Evolutionary conservation across 1,139 yeast species (phyloP).

Genomic region (Hyphopichia wangnamkhiaoensis): DNA sequence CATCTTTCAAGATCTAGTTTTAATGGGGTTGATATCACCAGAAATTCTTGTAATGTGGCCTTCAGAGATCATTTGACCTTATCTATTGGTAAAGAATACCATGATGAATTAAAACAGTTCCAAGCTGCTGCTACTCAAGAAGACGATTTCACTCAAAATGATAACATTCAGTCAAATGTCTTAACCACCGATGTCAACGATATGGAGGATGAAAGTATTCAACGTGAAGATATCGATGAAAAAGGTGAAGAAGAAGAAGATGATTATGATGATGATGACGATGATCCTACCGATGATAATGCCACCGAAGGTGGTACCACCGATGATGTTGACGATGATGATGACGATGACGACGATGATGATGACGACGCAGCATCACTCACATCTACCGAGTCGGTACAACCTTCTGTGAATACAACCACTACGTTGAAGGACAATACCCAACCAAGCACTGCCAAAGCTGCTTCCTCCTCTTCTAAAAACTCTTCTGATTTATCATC

Average conservation of each 20-base stretch:
- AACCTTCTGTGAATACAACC: constrained; percentile 13
- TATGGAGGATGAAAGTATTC: constrained; percentile 48
- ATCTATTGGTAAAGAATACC: constrained; percentile 48
- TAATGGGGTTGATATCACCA: constrained; percentile 65
- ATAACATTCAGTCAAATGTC: constrained; percentile 25
- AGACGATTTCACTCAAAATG: constrained; percentile 9
- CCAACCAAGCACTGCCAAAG: neutral
- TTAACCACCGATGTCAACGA: constrained; percentile 46
- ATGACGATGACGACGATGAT: constrained; percentile 19
- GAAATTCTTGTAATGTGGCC: constrained; percentile 75
- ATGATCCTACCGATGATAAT: constrained; percentile 17
- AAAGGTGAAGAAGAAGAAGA: constrained; percentile 36
- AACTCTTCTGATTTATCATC: constrained; percentile 11
- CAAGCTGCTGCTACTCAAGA: constrained; percentile 23
- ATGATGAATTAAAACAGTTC: constrained; percentile 37
- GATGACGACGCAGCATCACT: constrained; percentile 17
- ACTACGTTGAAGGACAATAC: constrained; percentile 15
- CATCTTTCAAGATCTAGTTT: constrained; percentile 84
- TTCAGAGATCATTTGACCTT: constrained; percentile 62
- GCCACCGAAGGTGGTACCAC: constrained; percentile 17
- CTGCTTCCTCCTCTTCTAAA: neutral
- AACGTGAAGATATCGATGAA: constrained; percentile 43
- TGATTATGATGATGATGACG: constrained; percentile 24
- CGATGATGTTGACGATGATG: constrained; percentile 17
- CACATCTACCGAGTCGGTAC: constrained; percentile 13